A percentile compares a stretch with the other conserved stretches of the same genome.
These are phyloP conservation scores for Pyrenochaeta sp. DNA, from an alignment of 2,329 filamentous ascomycete genomes.

Conservation along the genomic window DNA sequence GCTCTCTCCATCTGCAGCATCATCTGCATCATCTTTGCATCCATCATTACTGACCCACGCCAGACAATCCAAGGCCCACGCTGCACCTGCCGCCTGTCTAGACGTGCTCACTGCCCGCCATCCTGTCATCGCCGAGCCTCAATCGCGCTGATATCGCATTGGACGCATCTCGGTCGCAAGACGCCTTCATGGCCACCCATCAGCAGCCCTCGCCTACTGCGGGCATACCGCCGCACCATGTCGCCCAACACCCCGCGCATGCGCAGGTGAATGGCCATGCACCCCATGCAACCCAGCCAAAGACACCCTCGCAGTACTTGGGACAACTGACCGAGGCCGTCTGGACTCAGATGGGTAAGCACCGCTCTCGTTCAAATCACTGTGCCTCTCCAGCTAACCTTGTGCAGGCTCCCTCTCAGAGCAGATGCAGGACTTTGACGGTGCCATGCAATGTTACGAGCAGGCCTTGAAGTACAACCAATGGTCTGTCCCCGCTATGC, in stretches of 20 bases:
- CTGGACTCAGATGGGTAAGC: slow-evolving; percentile 91
- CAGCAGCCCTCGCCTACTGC: slow-evolving; percentile 84
- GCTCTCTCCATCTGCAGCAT: slow-evolving; percentile 7
- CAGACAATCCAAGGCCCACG: slow-evolving; percentile 2
- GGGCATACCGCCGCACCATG: slow-evolving; percentile 73
- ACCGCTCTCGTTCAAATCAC: slow-evolving; percentile 9
- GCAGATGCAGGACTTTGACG: slow-evolving; percentile 85
- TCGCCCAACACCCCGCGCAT: slow-evolving; percentile 70
- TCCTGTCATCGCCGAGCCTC: slow-evolving; percentile 17
- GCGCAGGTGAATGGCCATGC: slow-evolving; percentile 64
- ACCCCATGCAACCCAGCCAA: slow-evolving; percentile 66
- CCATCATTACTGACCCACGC: slow-evolving; percentile 2
- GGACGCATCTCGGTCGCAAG: slow-evolving; percentile 13
- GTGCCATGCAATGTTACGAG: slow-evolving; percentile 90
- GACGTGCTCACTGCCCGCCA: slow-evolving; percentile 10
- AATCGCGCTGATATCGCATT: slow-evolving; percentile 19
- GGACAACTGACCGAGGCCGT: slow-evolving; percentile 82
- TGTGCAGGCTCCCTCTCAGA: slow-evolving; percentile 81
- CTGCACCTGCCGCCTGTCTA: slow-evolving; percentile 1
- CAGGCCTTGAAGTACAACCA: slow-evolving; percentile 86
- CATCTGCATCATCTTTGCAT: too few species aligned
- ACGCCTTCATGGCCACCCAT: slow-evolving; percentile 68
- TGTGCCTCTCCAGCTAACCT: slow-evolving; percentile 23
- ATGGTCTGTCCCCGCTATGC: slow-evolving; percentile 91
- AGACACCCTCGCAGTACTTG: slow-evolving; percentile 76